A percentile compares a stretch with the other conserved stretches of the same genome.
Evolutionary conservation across 1,284 basidiomycete genomes (phyloP).

Genomic region (Porogramme epimiltina): DNA sequence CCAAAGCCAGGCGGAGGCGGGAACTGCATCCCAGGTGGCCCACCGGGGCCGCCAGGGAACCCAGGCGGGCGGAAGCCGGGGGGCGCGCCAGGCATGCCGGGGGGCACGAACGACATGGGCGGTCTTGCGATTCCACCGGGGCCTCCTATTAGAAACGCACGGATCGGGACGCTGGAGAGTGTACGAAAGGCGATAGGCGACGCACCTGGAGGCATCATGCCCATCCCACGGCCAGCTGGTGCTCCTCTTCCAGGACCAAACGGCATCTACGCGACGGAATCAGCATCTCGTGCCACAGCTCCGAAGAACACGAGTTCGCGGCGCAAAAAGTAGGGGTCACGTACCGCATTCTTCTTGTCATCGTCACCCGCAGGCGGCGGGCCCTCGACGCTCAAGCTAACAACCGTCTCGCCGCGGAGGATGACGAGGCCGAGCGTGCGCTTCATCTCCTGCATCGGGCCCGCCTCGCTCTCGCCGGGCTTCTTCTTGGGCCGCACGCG

Average conservation of each 20-base stretch:
- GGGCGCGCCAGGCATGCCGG: slow-evolving; percentile 70
- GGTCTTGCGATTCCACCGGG: slow-evolving; percentile 76
- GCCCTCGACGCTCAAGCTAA: slow-evolving; percentile 93
- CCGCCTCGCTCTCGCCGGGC: slow-evolving; percentile 69
- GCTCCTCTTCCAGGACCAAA: slow-evolving; percentile 92
- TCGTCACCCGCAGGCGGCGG: slow-evolving; percentile 93
- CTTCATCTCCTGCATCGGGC: slow-evolving; percentile 93
- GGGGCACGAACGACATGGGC: slow-evolving; percentile 83
- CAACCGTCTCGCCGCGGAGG: slow-evolving; percentile 94
- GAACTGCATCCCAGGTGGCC: slow-evolving; percentile 51
- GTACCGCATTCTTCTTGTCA: slow-evolving; percentile 79
- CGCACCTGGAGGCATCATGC: slow-evolving; percentile 90
- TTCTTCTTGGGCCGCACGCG: slow-evolving; percentile 88
- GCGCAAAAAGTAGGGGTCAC: slow-evolving; percentile 8
- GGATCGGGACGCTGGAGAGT: slow-evolving; percentile 14
- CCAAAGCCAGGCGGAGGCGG: slow-evolving; percentile 76
- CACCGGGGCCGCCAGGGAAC: slow-evolving; percentile 58
- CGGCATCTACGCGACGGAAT: slow-evolving; percentile 61
- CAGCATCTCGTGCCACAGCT: background rate
- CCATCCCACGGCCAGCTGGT: slow-evolving; percentile 97
- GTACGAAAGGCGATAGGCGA: slow-evolving; percentile 16
- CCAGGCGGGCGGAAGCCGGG: slow-evolving; percentile 85
- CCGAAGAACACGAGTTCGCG: background rate
- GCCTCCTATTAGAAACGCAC: slow-evolving; percentile 47
- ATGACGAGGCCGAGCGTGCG: slow-evolving; percentile 95